phyloP scores from a whole-genome alignment of 352 stramenopile species.

The Globisporangium parvum region DNA sequence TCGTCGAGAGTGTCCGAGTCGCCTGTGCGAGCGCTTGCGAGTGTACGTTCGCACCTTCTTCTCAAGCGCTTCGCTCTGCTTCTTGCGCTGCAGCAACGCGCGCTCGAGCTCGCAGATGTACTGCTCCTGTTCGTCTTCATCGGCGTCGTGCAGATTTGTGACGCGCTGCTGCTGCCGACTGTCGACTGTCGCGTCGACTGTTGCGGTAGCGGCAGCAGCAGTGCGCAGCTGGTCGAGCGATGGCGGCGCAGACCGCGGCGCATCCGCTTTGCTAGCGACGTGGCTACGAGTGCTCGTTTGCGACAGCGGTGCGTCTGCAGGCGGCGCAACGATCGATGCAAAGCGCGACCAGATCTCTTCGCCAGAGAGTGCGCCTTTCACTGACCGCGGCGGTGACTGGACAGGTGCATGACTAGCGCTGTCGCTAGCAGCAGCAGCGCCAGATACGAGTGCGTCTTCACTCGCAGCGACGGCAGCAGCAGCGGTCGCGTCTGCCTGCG shows the following conservation, averaged over 20 bases:
- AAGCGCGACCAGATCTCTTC: conserved; percentile 39
- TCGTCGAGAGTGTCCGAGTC: no score
- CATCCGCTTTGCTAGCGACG: not conserved
- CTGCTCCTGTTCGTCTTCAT: conserved; percentile 66
- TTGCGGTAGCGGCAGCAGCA: conserved; percentile 1
- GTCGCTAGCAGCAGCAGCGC: not conserved
- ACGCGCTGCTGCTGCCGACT: not conserved
- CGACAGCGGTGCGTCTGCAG: conserved; percentile 3
- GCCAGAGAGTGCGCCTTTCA: conserved; percentile 12
- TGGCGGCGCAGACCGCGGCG: not conserved
- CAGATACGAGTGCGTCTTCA: not conserved
- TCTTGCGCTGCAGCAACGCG: conserved; percentile 68
- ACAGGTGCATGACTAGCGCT: not conserved
- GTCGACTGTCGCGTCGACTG: not conserved
- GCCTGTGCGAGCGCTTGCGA: not conserved
- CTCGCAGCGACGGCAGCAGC: not conserved
- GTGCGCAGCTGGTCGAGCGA: conserved; percentile 16
- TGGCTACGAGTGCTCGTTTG: conserved; percentile 3
- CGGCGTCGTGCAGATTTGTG: conserved; percentile 1
- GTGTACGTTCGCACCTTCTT: conserved; percentile 21
- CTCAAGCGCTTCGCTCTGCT: conserved; percentile 58
- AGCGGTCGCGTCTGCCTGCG: conserved; percentile 31
- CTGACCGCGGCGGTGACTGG: conserved; percentile 15
- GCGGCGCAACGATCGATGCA: conserved; percentile 41
- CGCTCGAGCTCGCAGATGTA: conserved; percentile 78